Evolutionary conservation across 2,329 filamentous ascomycete species (phyloP).

Genomic region (Penicillium sclerotigenum): DNA sequence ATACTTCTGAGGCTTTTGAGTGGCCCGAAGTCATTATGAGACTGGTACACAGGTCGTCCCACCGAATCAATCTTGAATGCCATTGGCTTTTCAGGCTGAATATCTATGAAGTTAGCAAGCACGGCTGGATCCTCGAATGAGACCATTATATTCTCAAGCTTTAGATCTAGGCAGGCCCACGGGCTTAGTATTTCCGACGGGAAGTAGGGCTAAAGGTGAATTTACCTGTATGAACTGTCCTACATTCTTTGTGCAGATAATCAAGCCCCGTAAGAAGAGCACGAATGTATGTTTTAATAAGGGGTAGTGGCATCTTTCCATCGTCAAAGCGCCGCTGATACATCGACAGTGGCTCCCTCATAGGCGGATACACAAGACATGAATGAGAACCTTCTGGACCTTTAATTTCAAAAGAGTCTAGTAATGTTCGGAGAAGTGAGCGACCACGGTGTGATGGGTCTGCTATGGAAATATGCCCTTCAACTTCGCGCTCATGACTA

Average conservation of each 20-base stretch:
- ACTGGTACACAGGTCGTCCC: constrained; percentile 37
- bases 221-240: constrained; percentile 43
- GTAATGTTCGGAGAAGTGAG: constrained; percentile 33
- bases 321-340: constrained; percentile 33
- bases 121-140: constrained; percentile 31
- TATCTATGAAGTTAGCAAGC: constrained; percentile 34
- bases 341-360: constrained; percentile 40
- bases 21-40: constrained; percentile 32
- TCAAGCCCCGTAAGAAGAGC: constrained; percentile 43
- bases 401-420: constrained; percentile 36
- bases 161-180: constrained; percentile 36
- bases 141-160: constrained; percentile 46
- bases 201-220: constrained; percentile 13
- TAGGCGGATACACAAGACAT: constrained; percentile 40
- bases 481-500: constrained; percentile 33
- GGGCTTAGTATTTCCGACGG: constrained; percentile 12
- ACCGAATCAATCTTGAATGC: constrained; percentile 34
- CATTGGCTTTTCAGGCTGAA: constrained; percentile 31
- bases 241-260: constrained; percentile 44
- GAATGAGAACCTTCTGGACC: constrained; percentile 31
- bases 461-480: constrained; percentile 32
- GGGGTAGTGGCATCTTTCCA: constrained; percentile 31
- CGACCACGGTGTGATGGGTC: constrained; percentile 35
- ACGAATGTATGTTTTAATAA: constrained; percentile 38
- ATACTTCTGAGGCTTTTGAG: constrained; percentile 29